Base-by-base conservation (phyloP, 2,329 filamentous ascomycete species). In the Penicillium sp. region DNA sequence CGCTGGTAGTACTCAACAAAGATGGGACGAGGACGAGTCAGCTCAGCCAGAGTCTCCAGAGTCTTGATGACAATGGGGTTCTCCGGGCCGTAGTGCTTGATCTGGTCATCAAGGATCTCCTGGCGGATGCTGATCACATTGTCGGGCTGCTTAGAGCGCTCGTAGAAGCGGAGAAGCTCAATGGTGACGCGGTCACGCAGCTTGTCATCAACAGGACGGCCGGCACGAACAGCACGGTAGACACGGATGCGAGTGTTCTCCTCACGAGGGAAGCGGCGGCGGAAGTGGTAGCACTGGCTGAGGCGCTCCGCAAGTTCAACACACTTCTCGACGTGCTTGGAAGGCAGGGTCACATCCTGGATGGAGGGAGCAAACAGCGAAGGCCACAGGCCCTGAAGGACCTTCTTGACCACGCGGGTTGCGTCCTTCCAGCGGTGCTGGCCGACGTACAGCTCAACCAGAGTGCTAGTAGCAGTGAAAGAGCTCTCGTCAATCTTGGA, bases 361-460 rank as follows among this genome's bases (percentile, higher is more conserved):
- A 78, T 65, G 0, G 76, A 78, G 16, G 69, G 67, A 11, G 76
- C 71, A 43, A 81, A 75, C 51, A 83, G 71, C 0, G 74, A 74
- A 1, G 75, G 71, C 80, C 80, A 82, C 3, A 77, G 73, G 5
- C 71, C 69, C 34, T 73, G 71, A 26, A 83, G 64, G 9, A 79
- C 75, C 19, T 68, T 68, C 48, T 79, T 77, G 31, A 81, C 71
- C n/a, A 79, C 66, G 1, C 67, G 71, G 21, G 77, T 76, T 3
- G 79, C 78, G 51, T 81, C 77, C 3, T 71, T 71, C 69, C 75
- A 82, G 29, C 78, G 73, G 55, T 74, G 74, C 65, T 81, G 76
- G 3, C 74, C 72, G 21, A 77, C 74, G 64, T 81, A 79, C 31
- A 76, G 63, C 19, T 59, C 58, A 3, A 73, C 69, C 10, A 81